phyloP scores from a whole-genome alignment of 805 yeast species.

The Millerozyma acaciae region DNA sequence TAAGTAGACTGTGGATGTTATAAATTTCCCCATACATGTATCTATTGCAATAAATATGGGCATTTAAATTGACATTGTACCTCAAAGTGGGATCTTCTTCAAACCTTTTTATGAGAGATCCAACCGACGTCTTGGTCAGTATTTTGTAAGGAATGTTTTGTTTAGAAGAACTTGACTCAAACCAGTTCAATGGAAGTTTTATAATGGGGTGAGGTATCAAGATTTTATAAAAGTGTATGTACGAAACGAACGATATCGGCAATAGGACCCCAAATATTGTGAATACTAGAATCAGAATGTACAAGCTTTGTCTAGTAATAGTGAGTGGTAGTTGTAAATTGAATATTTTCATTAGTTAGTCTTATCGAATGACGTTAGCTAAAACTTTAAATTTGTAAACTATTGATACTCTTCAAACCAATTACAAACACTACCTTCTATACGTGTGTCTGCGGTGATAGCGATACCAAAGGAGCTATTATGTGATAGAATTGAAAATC shows the following conservation, averaged over 20 bases:
- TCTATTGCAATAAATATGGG: constrained; percentile 22
- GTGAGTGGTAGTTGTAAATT: constrained; percentile 14
- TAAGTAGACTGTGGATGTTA: constrained; percentile 5
- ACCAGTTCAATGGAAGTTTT: too few relatives aligned
- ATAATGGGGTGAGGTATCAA: constrained; percentile 26
- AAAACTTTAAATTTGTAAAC: background rate
- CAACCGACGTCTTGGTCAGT: background rate
- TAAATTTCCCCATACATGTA: constrained; percentile 15
- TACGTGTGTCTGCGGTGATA: too few relatives aligned
- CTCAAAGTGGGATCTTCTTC: constrained; percentile 13
- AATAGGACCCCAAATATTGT: constrained; percentile 26
- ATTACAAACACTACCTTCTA: too few relatives aligned
- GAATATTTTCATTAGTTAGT: too few relatives aligned
- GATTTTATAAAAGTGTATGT: constrained; percentile 30
- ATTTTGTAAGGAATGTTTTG: too few relatives aligned
- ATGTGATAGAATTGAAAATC: too few relatives aligned
- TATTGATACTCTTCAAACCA: background rate
- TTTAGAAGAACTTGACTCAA: too few relatives aligned
- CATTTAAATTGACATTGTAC: constrained; percentile 17
- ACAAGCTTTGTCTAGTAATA: constrained; percentile 22
- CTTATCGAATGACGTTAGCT: background rate
- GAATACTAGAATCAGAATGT: constrained; percentile 14
- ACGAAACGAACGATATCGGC: constrained; percentile 34
- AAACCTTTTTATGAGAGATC: background rate
- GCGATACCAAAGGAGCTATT: too few relatives aligned